Base-by-base conservation (phyloP, 2,329 filamentous ascomycete species). In the Gnomoniopsis sp. region DNA sequence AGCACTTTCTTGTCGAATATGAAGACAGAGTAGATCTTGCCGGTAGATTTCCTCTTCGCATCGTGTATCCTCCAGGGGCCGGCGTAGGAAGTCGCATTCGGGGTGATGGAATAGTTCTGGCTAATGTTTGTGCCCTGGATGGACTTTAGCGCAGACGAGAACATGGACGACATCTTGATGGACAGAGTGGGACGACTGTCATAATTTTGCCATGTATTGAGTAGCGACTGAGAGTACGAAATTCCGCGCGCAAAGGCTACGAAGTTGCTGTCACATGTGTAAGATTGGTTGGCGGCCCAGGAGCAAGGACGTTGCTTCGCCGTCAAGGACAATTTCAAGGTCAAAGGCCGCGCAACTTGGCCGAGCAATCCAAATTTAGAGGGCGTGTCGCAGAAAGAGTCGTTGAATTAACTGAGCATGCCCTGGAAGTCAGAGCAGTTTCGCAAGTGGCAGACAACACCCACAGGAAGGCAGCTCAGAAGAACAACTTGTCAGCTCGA, bases 31-130 rank as follows among this genome's bases (percentile, higher is more conserved):
- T 88, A 95, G 8, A 88, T 74, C 72, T 95, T 96, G 65, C 90
- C 91, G 0, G 92, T 96, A 33, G 89, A 91, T 76, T 97, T 98
- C 77, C 96, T 96, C 79, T 96, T 98, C 60, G 90, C 93, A 77
- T 97, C 93, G 81, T 93, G 93, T 69, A 99, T 95, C 78, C 92
- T 96, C 95, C 95, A 99, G 59, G 93, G 91, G 19, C 95, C 95
- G 17, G 93, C 90, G 54, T 86, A 86, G 53, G 91, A 89, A n/a
- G 86, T 88, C 12, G 89, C 84, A 60, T 85, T 86, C 26, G 87
- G 81, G 22, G 91, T 88, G 65, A 98, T 81, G 66, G 89, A 86
- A 75, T 99, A 99, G 77, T 96, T 96, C 70, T 89, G 87, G 60
- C 87, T 88, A 76, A 99, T 98, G 76, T 97, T 96, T 61, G 90